These are phyloP conservation scores for Tolypocladium guangdongense DNA, from an alignment of 2,329 filamentous ascomycete species.

Conservation along the genomic window DNA sequence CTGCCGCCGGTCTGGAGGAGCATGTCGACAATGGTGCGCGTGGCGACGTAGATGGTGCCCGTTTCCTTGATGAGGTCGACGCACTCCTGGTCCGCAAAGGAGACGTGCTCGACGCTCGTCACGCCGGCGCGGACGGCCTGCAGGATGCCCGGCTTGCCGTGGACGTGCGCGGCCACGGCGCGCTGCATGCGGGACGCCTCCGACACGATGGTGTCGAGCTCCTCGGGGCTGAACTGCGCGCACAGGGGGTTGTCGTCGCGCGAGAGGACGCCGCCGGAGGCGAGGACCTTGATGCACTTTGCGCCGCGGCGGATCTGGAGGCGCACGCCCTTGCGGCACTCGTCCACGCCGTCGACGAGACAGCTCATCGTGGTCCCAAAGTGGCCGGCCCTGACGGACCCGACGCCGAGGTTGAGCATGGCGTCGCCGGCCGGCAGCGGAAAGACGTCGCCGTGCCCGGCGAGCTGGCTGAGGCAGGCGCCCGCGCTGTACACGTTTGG, in stretches of 20 bases:
- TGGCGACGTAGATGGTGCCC: slow-evolving; percentile 25
- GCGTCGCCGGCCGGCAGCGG: slow-evolving; percentile 22
- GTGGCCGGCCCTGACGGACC: slow-evolving; percentile 16
- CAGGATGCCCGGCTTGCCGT: slow-evolving; percentile 28
- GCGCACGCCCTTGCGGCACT: slow-evolving; percentile 26
- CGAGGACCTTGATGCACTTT: slow-evolving; percentile 26
- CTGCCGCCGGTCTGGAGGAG: slow-evolving; percentile 20
- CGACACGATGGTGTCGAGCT: slow-evolving; percentile 22
- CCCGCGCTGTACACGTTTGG: slow-evolving; percentile 37
- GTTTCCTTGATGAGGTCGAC: slow-evolving; percentile 25
- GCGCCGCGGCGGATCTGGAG: slow-evolving; percentile 29
- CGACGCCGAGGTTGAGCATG: slow-evolving; percentile 21
- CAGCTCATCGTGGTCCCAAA: slow-evolving; percentile 13
- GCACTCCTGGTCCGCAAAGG: slow-evolving; percentile 29
- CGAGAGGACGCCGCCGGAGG: slow-evolving; percentile 26
- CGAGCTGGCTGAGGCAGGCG: slow-evolving; percentile 32
- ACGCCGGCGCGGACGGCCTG: slow-evolving; percentile 25
- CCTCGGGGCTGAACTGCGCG: slow-evolving; percentile 27
- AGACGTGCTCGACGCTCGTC: slow-evolving; percentile 24
- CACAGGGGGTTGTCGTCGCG: slow-evolving; percentile 24
- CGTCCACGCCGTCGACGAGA: slow-evolving; percentile 26
- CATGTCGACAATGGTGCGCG: slow-evolving; percentile 22
- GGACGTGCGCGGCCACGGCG: slow-evolving; percentile 26
- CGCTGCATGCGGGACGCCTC: slow-evolving; percentile 25
- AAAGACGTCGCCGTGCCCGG: slow-evolving; percentile 33